Conservation (phyloP, 1,284 basidiomycete species). For the Mrakiaceae sp. region DNA sequence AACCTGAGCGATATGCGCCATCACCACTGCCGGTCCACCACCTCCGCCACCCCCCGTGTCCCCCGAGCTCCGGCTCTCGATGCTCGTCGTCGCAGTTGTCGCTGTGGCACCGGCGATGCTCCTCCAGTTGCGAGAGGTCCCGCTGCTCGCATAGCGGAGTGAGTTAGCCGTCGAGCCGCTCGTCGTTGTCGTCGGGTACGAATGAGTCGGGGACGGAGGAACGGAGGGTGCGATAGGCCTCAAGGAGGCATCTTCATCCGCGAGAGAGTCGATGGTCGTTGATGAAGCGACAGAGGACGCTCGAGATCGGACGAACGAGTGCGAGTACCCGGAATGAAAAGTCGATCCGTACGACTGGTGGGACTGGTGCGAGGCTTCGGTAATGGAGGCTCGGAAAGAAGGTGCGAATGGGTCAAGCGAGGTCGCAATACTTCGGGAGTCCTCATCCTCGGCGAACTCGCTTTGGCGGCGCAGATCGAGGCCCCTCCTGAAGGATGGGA, state of each 20-base stretch:
- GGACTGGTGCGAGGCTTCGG: not conserved
- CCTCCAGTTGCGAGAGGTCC: not conserved
- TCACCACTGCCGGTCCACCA: not conserved
- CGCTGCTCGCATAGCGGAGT: not conserved
- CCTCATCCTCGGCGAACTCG: constrained; percentile 1
- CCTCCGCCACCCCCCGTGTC: not conserved
- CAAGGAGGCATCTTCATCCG: constrained; percentile 10
- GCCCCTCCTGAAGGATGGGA: not conserved
- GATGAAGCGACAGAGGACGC: not conserved
- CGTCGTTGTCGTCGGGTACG: not conserved
- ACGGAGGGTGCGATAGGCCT: constrained; percentile 3
- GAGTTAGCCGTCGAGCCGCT: not conserved
- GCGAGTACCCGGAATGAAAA: not conserved
- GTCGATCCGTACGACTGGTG: not conserved
- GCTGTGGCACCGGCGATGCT: not conserved
- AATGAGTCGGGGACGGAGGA: constrained; percentile 1
- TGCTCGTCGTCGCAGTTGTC: constrained; percentile 4
- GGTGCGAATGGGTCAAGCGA: constrained; percentile 17
- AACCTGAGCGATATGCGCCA: constrained; percentile 14
- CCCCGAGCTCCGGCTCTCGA: not conserved
- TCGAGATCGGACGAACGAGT: constrained; percentile 4
- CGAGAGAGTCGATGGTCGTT: not conserved
- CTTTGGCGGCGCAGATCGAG: not conserved
- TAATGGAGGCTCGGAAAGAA: not conserved
- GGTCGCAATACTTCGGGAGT: constrained; percentile 8